Evolutionary conservation across 345 rosid species (phyloP).

Genomic region (Jatropha curcas): DNA sequence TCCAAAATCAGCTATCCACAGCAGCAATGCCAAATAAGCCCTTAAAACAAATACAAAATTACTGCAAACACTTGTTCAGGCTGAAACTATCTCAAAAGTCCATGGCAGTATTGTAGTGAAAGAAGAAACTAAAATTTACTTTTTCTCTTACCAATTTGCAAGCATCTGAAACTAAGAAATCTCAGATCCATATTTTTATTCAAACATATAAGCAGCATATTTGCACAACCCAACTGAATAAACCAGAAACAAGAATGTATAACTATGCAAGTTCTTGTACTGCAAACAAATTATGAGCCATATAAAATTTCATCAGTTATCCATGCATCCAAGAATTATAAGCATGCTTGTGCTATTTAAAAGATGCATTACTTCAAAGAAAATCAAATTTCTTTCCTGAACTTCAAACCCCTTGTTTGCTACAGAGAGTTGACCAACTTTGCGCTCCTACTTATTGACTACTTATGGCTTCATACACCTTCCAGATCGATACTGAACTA

Average conservation of each 20-base stretch:
- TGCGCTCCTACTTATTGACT: not conserved
- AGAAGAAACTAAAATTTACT: not conserved
- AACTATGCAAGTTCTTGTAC: not conserved
- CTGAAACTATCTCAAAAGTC: not conserved
- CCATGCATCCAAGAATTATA: not conserved
- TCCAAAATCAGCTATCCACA: no score
- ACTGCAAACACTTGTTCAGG: not conserved
- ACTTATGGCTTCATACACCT: not conserved
- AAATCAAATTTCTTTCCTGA: not conserved
- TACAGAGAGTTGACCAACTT: not conserved
- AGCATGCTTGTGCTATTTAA: slow-evolving; percentile 2
- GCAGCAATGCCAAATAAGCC: no score
- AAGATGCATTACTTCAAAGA: not conserved
- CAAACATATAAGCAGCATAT: not conserved
- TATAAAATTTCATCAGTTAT: not conserved
- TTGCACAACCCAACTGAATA: no score
- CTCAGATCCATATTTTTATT: no score
- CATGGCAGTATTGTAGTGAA: not conserved
- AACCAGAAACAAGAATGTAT: not conserved
- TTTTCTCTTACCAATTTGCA: no score
- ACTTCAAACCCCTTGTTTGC: not conserved
- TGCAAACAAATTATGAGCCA: not conserved
- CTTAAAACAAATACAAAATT: not conserved
- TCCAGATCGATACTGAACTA: not conserved
- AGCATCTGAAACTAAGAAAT: no score